These are phyloP conservation scores for Fomitopsis betulina DNA, from an alignment of 1,284 basidiomycete genomes.

Conservation along the genomic window DNA sequence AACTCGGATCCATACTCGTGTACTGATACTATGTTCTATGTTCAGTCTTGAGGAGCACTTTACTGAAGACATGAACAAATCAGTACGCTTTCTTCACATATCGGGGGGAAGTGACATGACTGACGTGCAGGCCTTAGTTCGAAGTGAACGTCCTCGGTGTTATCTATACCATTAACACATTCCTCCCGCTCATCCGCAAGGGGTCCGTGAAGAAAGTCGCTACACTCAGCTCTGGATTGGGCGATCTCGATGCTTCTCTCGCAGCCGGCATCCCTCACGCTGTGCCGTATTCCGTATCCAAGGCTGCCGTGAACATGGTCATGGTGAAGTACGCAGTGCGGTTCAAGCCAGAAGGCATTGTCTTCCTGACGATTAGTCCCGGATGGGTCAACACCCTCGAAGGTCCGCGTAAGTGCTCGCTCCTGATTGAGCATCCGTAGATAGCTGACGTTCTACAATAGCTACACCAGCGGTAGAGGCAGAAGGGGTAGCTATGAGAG, in stretches of 20 bases:
- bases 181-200: conserved; percentile 33
- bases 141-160: conserved; percentile 33
- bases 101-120: background rate
- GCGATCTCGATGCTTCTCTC: conserved; percentile 24
- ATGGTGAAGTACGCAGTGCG: conserved; percentile 33
- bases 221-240: conserved; percentile 27
- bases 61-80: conserved; percentile 18
- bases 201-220: conserved; percentile 35
- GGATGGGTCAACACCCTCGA: conserved; percentile 31
- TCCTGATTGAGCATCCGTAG: background rate
- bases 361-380: conserved; percentile 33
- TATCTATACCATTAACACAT: conserved; percentile 31
- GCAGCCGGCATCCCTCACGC: conserved; percentile 5
- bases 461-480: conserved; percentile 20
- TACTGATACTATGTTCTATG: background rate
- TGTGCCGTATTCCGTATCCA: conserved; percentile 31
- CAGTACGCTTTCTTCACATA: conserved; percentile 5
- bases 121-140: conserved; percentile 13
- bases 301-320: conserved; percentile 36
- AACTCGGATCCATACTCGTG: background rate
- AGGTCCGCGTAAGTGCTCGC: conserved; percentile 10
- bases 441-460: conserved; percentile 3
- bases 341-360: conserved; percentile 31
- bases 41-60: conserved; percentile 13
- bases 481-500: conserved; percentile 11